A percentile compares a stretch with the other conserved stretches of the same genome.
These are phyloP conservation scores for Lenwebbia sp. DNA, from an alignment of 345 rosid species.

Conservation along the genomic window DNA sequence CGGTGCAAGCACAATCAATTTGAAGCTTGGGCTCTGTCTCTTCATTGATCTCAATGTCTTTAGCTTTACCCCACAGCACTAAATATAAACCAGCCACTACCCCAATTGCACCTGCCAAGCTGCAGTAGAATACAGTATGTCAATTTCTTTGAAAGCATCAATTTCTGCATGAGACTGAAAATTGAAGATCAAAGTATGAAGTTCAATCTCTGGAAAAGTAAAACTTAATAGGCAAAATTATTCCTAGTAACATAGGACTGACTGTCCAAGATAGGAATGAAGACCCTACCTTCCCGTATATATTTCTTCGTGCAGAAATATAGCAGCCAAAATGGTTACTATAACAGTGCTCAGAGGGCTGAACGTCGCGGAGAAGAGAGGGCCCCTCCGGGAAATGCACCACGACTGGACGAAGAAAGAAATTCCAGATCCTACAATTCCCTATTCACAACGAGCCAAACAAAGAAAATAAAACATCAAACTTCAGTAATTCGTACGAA, in stretches of 20 bases:
- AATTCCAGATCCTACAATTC: constrained; percentile 28
- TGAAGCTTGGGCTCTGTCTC: neutral
- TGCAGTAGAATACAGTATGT: neutral
- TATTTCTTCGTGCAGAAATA: constrained; percentile 42
- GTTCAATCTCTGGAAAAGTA: neutral
- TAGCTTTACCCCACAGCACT: constrained; percentile 23
- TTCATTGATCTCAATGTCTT: constrained; percentile 2
- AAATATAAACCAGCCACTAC: constrained; percentile 11
- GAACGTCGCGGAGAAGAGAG: constrained; percentile 55
- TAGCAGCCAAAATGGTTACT: constrained; percentile 41
- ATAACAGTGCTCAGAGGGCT: constrained; percentile 51
- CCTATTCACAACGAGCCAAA: constrained; percentile 13
- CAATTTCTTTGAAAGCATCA: neutral
- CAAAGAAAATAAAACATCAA: neutral
- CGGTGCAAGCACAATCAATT: neutral
- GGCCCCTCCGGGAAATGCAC: constrained; percentile 55
- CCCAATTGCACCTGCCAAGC: constrained; percentile 14
- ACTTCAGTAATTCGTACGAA: neutral
- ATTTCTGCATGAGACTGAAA: neutral
- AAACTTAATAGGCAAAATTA: neutral
- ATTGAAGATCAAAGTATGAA: neutral
- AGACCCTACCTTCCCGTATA: constrained; percentile 35
- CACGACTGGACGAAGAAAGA: constrained; percentile 59
- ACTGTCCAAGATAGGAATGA: neutral
- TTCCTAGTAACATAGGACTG: neutral